A percentile compares a stretch with the other conserved stretches of the same genome.
phyloP scores from a whole-genome alignment of 352 stramenopile species.

The Phytophthora sp. region DNA sequence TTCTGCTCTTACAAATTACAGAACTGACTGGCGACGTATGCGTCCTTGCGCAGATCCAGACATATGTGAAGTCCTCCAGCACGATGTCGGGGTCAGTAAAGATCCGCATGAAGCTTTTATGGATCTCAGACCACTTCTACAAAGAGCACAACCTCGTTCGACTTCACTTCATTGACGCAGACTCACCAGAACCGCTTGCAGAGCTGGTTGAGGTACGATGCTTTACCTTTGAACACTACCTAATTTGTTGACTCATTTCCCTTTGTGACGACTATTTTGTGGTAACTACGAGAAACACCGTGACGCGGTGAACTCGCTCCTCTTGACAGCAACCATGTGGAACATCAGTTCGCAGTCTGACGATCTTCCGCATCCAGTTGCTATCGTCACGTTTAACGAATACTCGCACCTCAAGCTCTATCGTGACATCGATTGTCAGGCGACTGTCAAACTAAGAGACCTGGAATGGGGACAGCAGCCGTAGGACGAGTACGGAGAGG shows the following conservation, averaged over 20 bases:
- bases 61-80: too few species aligned
- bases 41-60: too few species aligned
- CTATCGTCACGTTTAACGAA: neutral
- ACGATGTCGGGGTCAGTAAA: too few species aligned
- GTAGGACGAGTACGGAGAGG: too few species aligned
- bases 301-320: neutral
- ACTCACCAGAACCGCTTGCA: neutral
- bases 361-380: neutral
- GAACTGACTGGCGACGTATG: too few species aligned
- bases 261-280: neutral
- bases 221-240: too few species aligned
- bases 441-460: neutral
- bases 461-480: too few species aligned
- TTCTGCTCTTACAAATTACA: too few species aligned
- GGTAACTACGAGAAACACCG: neutral
- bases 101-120: slow-evolving; percentile 3
- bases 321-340: neutral
- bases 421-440: neutral
- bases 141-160: neutral
- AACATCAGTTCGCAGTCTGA: neutral
- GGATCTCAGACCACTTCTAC: neutral
- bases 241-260: neutral
- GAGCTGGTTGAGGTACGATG: too few species aligned
- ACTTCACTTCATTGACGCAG: neutral
- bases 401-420: slow-evolving; percentile 1